Percentiles rank a stretch among this genome's conserved stretches.
phyloP scores from a whole-genome alignment of 805 yeast genomes.

The Hanseniaspora hatyaiensis region DNA sequence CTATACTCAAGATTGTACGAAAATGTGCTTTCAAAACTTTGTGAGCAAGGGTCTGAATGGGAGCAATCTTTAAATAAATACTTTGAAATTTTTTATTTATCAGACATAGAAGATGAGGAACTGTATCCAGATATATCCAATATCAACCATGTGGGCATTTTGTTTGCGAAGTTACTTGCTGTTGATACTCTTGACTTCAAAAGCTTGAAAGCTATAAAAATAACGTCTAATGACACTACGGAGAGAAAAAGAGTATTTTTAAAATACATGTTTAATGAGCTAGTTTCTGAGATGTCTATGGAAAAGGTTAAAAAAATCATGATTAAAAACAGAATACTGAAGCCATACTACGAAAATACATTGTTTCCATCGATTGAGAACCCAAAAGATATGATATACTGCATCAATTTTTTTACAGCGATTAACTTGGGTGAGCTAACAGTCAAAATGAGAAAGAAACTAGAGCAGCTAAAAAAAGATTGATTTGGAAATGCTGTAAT shows the following conservation, averaged over 20 bases:
- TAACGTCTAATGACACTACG: conserved; percentile 65
- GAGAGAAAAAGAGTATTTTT: conserved; percentile 70
- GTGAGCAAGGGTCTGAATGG: conserved; percentile 47
- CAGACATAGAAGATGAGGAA: conserved; percentile 51
- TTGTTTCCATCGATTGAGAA: conserved; percentile 47
- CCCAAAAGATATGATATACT: conserved; percentile 44
- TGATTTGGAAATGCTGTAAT: too few species aligned
- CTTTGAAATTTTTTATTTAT: conserved; percentile 46
- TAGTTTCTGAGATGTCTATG: conserved; percentile 62
- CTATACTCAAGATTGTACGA: conserved; percentile 82
- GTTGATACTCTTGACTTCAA: conserved; percentile 58
- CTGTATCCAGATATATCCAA: conserved; percentile 37
- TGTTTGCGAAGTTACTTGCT: conserved; percentile 77
- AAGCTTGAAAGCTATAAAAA: conserved; percentile 40
- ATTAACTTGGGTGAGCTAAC: conserved; percentile 79
- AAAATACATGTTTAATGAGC: conserved; percentile 67
- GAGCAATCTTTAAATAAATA: conserved; percentile 37
- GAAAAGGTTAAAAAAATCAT: conserved; percentile 36
- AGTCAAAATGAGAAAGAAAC: conserved; percentile 59
- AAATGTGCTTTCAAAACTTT: conserved; percentile 55
- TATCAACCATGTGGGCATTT: conserved; percentile 64
- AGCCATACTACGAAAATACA: conserved; percentile 37
- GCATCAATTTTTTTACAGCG: conserved; percentile 86
- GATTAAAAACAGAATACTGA: conserved; percentile 42
- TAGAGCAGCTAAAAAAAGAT: conserved; percentile 26